A percentile compares a stretch with the other conserved stretches of the same genome.
These are phyloP conservation scores for Sclerotinia spermophila DNA, from an alignment of 2,329 filamentous ascomycete species.

Conservation along the genomic window DNA sequence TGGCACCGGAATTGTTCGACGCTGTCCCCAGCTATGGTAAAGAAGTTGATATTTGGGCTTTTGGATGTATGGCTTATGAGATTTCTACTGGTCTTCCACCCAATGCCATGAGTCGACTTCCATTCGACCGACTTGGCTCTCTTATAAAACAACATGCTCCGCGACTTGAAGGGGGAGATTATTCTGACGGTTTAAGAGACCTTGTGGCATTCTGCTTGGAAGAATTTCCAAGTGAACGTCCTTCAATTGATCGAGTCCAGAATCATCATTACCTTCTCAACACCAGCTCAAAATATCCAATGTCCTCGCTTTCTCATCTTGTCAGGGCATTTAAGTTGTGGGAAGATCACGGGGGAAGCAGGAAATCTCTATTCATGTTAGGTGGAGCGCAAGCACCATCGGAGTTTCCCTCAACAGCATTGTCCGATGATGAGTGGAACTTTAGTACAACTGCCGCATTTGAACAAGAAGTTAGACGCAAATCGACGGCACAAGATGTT, in stretches of 20 bases:
- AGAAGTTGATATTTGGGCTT: conserved; percentile 80
- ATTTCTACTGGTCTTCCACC: conserved; percentile 76
- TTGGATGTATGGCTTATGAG: conserved; percentile 76
- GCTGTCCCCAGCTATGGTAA: conserved; percentile 62
- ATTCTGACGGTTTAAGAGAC: conserved; percentile 64
- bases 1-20: conserved; percentile 76
- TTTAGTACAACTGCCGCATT: conserved; percentile 65
- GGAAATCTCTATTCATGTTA: conserved; percentile 59
- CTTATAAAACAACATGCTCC: conserved; percentile 61
- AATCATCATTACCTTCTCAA: conserved; percentile 65
- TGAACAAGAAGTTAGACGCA: conserved; percentile 52
- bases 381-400: conserved; percentile 51
- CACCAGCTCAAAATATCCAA: conserved; percentile 60
- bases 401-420: conserved; percentile 43
- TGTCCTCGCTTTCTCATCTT: conserved; percentile 58
- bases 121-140: conserved; percentile 47
- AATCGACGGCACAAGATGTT: conserved; percentile 54
- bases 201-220: conserved; percentile 72
- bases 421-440: conserved; percentile 59
- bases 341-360: conserved; percentile 70
- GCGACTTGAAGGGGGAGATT: conserved; percentile 66
- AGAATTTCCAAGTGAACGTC: conserved; percentile 63
- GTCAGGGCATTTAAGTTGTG: conserved; percentile 71
- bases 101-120: conserved; percentile 55
- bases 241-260: conserved; percentile 66